Percentiles rank a stretch among this genome's conserved stretches.
Conservation (phyloP, 2,329 filamentous ascomycete species). For the Pseudogymnoascus sp. region DNA sequence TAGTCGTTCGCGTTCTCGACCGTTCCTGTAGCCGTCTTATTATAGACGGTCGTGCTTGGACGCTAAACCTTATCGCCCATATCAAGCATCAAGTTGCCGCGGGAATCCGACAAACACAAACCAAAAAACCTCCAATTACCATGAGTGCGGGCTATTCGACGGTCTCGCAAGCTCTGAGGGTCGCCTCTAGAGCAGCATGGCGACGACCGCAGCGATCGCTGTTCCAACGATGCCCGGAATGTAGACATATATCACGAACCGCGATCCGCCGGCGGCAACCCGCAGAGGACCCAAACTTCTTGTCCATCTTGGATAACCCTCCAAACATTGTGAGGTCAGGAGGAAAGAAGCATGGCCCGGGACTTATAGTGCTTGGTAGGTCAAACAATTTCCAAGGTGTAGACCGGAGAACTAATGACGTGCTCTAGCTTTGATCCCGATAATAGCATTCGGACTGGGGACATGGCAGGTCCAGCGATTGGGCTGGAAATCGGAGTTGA, state of each 20-base stretch:
- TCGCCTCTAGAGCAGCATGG: conserved; percentile 4
- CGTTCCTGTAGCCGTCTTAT: background rate
- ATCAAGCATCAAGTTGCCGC: conserved; percentile 1
- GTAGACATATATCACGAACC: conserved; percentile 21
- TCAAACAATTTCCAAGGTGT: background rate
- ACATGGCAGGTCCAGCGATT: conserved; percentile 94
- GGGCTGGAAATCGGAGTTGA: conserved; percentile 85
- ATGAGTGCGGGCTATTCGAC: conserved; percentile 2
- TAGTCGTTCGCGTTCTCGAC: background rate
- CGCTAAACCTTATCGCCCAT: conserved; percentile 7
- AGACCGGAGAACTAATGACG: conserved; percentile 1
- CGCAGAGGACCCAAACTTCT: conserved; percentile 70
- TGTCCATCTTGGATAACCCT: conserved; percentile 80
- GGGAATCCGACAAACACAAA: background rate
- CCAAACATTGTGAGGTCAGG: conserved; percentile 66
- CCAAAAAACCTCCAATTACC: background rate
- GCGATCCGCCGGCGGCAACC: conserved; percentile 33
- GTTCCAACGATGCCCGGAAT: conserved; percentile 13
- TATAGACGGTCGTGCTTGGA: background rate
- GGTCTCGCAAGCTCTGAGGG: background rate
- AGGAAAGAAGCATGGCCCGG: conserved; percentile 59
- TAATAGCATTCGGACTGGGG: conserved; percentile 83
- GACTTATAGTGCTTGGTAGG: conserved; percentile 67
- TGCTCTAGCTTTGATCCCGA: conserved; percentile 56
- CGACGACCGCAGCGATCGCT: background rate